These are phyloP conservation scores for Tylopilus sp. DNA, from an alignment of 768 basidiomycete species.

Conservation along the genomic window DNA sequence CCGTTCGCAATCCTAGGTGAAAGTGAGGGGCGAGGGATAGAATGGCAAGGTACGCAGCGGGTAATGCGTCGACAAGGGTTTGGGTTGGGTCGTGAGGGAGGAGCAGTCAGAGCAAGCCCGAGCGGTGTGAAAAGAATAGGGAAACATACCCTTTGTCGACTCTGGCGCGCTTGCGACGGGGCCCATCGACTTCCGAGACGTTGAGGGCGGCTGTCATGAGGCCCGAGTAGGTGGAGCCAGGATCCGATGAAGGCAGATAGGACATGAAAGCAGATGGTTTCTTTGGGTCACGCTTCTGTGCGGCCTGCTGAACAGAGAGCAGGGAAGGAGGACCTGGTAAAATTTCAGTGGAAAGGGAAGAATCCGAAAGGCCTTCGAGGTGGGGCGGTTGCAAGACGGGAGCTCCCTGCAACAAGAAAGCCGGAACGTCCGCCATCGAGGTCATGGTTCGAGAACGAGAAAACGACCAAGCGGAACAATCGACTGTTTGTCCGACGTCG, in stretches of 20 bases:
- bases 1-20: conserved; percentile 51
- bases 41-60: conserved; percentile 8
- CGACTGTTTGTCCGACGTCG: conserved; percentile 15
- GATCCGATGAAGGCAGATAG: conserved; percentile 81
- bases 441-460: conserved; percentile 50
- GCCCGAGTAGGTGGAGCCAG: conserved; percentile 84
- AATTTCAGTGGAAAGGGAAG: conserved; percentile 83
- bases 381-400: conserved; percentile 73
- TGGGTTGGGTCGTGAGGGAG: conserved; percentile 17
- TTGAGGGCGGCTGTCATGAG: conserved; percentile 64
- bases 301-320: conserved; percentile 63
- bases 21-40: conserved; percentile 12
- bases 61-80: conserved; percentile 29
- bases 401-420: conserved; percentile 70
- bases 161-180: conserved; percentile 69
- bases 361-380: conserved; percentile 67
- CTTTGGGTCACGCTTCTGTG: conserved; percentile 76
- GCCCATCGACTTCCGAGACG: conserved; percentile 55
- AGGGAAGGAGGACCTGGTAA: conserved; percentile 84
- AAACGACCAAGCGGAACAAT: conserved; percentile 18
- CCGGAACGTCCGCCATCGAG: conserved; percentile 65
- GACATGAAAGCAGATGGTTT: conserved; percentile 68
- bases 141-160: conserved; percentile 66
- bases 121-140: conserved; percentile 23
- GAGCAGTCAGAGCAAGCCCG: conserved; percentile 23